These are phyloP conservation scores for Sporothrix dimorphospora DNA, from an alignment of 2,329 filamentous ascomycete genomes.

Conservation along the genomic window DNA sequence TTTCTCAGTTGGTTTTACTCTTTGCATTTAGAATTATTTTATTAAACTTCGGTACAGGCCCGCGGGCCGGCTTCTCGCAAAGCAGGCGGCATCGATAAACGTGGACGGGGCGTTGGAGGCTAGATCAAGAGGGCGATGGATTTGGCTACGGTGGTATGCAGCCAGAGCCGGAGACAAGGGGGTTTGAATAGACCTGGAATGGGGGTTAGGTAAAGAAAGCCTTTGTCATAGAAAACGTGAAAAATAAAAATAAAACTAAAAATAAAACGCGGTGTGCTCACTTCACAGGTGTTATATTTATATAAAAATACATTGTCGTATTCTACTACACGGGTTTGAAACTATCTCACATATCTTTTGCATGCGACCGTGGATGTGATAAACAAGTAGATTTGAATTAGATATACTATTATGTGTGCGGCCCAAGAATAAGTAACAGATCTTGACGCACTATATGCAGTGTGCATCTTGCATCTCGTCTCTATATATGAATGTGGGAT, in stretches of 20 bases:
- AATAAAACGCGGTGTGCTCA: neutral
- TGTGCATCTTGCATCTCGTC: neutral
- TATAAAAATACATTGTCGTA: neutral
- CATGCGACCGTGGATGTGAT: no score
- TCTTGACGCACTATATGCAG: neutral
- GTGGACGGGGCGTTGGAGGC: conserved; percentile 15
- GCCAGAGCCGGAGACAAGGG: neutral
- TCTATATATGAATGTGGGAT: neutral
- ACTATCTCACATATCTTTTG: neutral
- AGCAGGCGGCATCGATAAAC: neutral
- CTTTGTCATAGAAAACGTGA: neutral
- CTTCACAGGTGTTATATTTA: neutral
- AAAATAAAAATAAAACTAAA: neutral
- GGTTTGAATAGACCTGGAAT: conserved; percentile 1
- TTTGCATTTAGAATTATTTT: conserved; percentile 14
- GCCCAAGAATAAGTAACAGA: neutral
- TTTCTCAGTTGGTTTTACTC: neutral
- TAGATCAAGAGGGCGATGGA: neutral
- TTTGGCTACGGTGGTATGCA: neutral
- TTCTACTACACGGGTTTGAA: no score
- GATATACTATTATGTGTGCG: neutral
- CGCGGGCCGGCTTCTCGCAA: neutral
- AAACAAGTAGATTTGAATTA: neutral
- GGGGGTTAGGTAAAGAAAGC: neutral
- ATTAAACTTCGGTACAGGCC: neutral